phyloP scores from a whole-genome alignment of 2,329 filamentous ascomycete genomes.

The Westerdykella aurantiaca region DNA sequence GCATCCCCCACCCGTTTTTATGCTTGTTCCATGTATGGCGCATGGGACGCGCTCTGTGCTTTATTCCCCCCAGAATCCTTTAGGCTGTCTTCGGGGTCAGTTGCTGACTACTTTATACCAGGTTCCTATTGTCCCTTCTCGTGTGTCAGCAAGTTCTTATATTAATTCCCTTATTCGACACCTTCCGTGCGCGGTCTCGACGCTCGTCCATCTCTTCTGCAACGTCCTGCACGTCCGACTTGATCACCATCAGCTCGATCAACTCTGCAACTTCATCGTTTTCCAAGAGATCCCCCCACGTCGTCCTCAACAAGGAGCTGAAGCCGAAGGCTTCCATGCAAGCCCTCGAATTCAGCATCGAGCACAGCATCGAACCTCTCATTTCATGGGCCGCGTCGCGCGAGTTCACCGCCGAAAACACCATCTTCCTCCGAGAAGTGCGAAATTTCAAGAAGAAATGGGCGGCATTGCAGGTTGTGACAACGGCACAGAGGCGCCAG shows the following conservation, averaged over 20 bases:
- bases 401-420: conserved; percentile 36
- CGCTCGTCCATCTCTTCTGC: conserved; percentile 15
- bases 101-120: conserved; percentile 8
- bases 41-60: too few species aligned
- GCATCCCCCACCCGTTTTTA: too few species aligned
- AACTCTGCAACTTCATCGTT: conserved; percentile 7
- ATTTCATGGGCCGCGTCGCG: conserved; percentile 33
- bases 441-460: conserved; percentile 36
- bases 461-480: conserved; percentile 20
- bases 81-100: neutral
- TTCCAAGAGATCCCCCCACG: conserved; percentile 2
- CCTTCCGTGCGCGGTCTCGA: conserved; percentile 15
- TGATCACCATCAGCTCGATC: conserved; percentile 8
- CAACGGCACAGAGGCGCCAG: conserved; percentile 28
- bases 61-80: too few species aligned
- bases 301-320: conserved; percentile 22
- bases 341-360: conserved; percentile 31
- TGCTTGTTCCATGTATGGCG: too few species aligned
- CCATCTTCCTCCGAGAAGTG: conserved; percentile 36
- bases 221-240: conserved; percentile 17
- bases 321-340: conserved; percentile 35
- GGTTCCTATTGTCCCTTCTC: conserved; percentile 34
- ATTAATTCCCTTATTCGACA: conserved; percentile 30
- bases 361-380: conserved; percentile 31
- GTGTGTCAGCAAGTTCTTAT: conserved; percentile 36